These are phyloP conservation scores for Ceratocystis colombiana DNA, from an alignment of 2,329 filamentous ascomycete species.

Conservation along the genomic window DNA sequence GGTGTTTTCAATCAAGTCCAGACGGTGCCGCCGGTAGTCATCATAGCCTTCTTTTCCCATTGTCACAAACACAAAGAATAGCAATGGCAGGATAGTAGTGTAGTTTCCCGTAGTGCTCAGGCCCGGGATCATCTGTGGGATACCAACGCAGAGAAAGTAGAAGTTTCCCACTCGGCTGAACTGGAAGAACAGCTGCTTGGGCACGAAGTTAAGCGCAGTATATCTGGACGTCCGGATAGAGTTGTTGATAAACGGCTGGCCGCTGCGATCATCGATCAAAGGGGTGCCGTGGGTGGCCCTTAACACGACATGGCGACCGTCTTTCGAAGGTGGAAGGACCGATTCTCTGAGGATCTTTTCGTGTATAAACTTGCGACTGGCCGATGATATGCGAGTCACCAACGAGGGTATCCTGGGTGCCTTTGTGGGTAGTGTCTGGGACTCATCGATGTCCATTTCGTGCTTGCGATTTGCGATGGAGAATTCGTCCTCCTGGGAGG, in stretches of 20 bases:
- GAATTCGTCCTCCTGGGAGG: constrained; percentile 24
- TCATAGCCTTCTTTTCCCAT: constrained; percentile 82
- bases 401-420: not conserved
- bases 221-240: constrained; percentile 75
- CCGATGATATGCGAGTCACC: constrained; percentile 6
- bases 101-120: constrained; percentile 65
- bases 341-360: constrained; percentile 52
- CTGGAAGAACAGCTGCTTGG: constrained; percentile 74
- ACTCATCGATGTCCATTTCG: constrained; percentile 17
- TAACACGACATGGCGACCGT: constrained; percentile 49
- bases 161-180: constrained; percentile 83
- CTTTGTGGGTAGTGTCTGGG: not conserved
- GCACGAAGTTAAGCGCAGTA: constrained; percentile 73
- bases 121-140: constrained; percentile 69
- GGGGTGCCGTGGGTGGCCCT: constrained; percentile 34
- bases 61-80: constrained; percentile 70
- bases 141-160: constrained; percentile 72
- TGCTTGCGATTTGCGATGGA: constrained; percentile 22
- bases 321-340: constrained; percentile 58
- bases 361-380: constrained; percentile 30
- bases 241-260: constrained; percentile 44
- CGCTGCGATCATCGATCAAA: constrained; percentile 43
- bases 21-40: constrained; percentile 65
- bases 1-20: constrained; percentile 73
- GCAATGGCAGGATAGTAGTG: constrained; percentile 62